phyloP scores from a whole-genome alignment of 202 grass and related monocot species.

The Cymbopogon flexuosus region DNA sequence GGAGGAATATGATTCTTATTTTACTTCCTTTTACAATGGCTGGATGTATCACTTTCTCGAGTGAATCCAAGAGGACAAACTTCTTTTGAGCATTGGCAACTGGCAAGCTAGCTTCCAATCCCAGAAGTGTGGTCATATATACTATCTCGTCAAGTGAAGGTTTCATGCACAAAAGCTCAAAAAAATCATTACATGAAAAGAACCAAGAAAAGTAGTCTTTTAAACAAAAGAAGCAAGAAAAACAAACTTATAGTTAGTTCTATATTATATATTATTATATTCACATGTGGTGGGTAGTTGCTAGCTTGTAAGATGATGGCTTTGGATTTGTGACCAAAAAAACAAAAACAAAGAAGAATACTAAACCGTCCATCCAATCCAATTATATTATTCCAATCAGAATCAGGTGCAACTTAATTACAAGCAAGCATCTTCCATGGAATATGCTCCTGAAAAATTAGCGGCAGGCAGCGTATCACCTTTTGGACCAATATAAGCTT shows the following conservation, averaged over 20 bases:
- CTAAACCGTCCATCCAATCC: background rate
- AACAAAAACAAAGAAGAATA: background rate
- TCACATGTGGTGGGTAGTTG: background rate
- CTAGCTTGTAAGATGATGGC: background rate
- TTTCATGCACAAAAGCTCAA: background rate
- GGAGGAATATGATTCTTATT: background rate
- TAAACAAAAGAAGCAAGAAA: background rate
- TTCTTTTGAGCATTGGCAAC: background rate
- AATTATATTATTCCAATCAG: background rate
- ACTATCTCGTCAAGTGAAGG: background rate
- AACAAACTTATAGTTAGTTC: background rate
- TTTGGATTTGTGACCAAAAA: background rate
- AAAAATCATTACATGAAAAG: background rate
- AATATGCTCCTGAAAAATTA: conserved; percentile 19
- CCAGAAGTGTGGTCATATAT: background rate
- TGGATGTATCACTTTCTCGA: conserved; percentile 3
- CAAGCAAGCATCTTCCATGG: conserved; percentile 22
- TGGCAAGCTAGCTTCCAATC: background rate
- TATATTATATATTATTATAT: background rate
- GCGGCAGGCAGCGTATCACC: background rate
- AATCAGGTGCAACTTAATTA: background rate
- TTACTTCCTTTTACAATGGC: background rate
- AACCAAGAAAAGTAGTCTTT: background rate
- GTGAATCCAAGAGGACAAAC: conserved; percentile 5
- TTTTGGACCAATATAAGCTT: background rate